Conservation (phyloP, 345 rosid genomes). For the Adansonia digitata region DNA sequence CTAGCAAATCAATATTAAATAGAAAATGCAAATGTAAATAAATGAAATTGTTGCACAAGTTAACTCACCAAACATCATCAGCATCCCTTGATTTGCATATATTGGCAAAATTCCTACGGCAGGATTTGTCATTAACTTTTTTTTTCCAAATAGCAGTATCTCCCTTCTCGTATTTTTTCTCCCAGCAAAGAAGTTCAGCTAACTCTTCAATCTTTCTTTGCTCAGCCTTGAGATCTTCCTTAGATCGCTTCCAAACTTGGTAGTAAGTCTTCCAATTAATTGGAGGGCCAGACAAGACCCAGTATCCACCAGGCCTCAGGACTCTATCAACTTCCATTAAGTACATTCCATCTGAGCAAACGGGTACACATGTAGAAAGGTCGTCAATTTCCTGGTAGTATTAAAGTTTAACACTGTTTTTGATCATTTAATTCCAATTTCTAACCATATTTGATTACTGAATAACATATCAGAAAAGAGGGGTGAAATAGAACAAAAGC, state of each 20-base stretch:
- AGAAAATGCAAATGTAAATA: background rate
- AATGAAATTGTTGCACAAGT: background rate
- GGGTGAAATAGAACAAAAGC: conserved; percentile 1
- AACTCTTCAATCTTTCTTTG: conserved; percentile 76
- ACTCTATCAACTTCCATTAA: conserved; percentile 96
- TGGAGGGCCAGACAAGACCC: conserved; percentile 97
- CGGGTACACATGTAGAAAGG: conserved; percentile 17
- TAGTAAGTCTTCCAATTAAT: conserved; percentile 92
- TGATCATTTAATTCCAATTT: background rate
- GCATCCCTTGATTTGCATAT: conserved; percentile 48
- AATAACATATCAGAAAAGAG: background rate
- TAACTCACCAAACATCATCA: conserved; percentile 74
- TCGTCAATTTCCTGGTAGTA: conserved; percentile 5
- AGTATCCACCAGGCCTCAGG: conserved; percentile 95
- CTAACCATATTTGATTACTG: background rate
- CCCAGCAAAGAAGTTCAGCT: conserved; percentile 91
- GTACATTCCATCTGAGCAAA: conserved; percentile 65
- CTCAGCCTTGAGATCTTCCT: conserved; percentile 75
- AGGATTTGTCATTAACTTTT: conserved; percentile 55
- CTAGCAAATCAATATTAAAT: background rate
- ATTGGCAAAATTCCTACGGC: conserved; percentile 41
- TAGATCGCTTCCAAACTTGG: conserved; percentile 81
- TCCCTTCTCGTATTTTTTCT: conserved; percentile 96
- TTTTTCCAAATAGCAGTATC: conserved; percentile 83
- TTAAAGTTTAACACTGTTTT: background rate